Base-by-base conservation (phyloP, 2,329 filamentous ascomycete genomes). In the Monascus ruber region DNA sequence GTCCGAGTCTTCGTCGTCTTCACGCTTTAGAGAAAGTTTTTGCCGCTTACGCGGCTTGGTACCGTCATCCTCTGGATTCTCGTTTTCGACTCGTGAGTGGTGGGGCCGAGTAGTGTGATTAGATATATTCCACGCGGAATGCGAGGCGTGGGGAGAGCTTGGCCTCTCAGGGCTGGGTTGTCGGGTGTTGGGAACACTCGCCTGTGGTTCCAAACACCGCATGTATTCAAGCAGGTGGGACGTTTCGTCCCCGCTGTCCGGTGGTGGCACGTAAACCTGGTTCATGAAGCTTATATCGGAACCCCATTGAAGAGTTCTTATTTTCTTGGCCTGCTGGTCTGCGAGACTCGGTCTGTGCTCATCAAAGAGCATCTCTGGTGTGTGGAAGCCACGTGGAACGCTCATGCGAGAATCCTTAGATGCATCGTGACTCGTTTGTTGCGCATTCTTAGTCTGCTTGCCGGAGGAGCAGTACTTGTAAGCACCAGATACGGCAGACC, bases 251-350 rank as follows among this genome's bases (percentile, higher is more conserved):
- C 68, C 66, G 2, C 75, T 75, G 31, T 70, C 63, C 5, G 71
- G 67, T 6, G 68, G 66, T 1, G 78, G 73, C 5, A 74, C 63
- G 49, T 79, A 85, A n/a, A 69, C 71, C 48, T 76, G 73, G 5
- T 69, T 56, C 44, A 65, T 70, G 54, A 85, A 85, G 41, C 68
- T 75, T n/a, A 70, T 57, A 56, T 85, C 81, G 1, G 81, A 81
- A 6, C 81, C 81, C 74, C 77, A 85, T 44, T 75, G 73, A 34
- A 82, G 66, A 38, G 58, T 52, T 7, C 56, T 53, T 17, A 51
- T 68, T 41, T 59, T 55, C 38, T 54, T 61, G 29, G 59, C 60
- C 51, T 59, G 59, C 42, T 59, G 58, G 43, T 59, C 60, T 17
- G 48, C 48, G 2, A 55, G 51, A 24, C 57, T 51, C 2, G 58